Conservation (phyloP, 345 rosid genomes). For the Firmiana major region DNA sequence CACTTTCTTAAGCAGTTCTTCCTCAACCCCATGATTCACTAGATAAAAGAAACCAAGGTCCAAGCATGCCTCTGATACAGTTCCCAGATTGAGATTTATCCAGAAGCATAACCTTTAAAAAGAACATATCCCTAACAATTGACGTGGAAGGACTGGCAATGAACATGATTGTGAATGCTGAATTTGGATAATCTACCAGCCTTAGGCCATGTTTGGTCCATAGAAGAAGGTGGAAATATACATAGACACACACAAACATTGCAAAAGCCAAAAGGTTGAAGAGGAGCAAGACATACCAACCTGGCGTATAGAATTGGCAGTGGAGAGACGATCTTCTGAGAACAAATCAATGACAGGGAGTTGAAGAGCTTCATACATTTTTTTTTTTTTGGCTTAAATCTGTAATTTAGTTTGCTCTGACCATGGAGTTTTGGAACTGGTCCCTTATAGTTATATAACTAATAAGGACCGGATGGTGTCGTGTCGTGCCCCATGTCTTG, state of each 20-base stretch:
- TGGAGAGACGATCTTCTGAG: slow-evolving; percentile 35
- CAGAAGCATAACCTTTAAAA: neutral
- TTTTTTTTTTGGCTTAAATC: neutral
- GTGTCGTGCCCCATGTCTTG: too few relatives aligned
- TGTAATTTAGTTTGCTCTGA: too few relatives aligned
- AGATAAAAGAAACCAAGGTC: slow-evolving; percentile 85
- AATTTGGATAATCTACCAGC: too few relatives aligned
- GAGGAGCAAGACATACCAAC: slow-evolving; percentile 6
- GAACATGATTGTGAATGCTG: too few relatives aligned
- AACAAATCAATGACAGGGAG: slow-evolving; percentile 53
- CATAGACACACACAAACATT: neutral
- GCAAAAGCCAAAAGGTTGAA: neutral
- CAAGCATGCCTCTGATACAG: slow-evolving; percentile 51
- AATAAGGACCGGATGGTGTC: too few relatives aligned
- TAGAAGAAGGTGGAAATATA: too few relatives aligned
- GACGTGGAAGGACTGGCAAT: too few relatives aligned
- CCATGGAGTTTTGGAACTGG: too few relatives aligned
- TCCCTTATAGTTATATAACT: too few relatives aligned
- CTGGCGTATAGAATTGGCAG: slow-evolving; percentile 48
- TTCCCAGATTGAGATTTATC: too few relatives aligned
- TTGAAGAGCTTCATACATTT: slow-evolving; percentile 20
- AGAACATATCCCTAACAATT: neutral
- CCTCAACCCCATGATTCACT: slow-evolving; percentile 73
- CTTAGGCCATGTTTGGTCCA: too few relatives aligned
- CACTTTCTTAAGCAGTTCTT: slow-evolving; percentile 37